Evolutionary conservation across 345 rosid species (phyloP), one percentile per base, ranked within the genome.

Genomic region (Rhodomyrtus tomentosa): DNA sequence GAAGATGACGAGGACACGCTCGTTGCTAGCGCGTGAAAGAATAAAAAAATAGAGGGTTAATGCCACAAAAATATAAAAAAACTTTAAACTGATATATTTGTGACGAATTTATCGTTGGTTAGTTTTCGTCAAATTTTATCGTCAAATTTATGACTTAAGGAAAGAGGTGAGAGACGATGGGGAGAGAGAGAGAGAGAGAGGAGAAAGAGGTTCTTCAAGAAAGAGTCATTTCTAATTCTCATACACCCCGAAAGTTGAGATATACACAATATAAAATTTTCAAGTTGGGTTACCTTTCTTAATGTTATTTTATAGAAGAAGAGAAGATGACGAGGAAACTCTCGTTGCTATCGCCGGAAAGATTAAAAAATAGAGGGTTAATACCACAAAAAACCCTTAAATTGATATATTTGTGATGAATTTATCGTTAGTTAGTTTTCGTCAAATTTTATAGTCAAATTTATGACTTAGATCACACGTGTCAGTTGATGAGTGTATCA

Each of bases 161-260:
- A n/a, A n/a, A 62, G 68, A 51, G 81, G 54, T 13, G 72, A 58
- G 38, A 58, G 68, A 10, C 12, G 58, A 54, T 8, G 58, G 10
- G 4, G 53, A 52, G 58, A 50, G 83, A 80, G 74, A 81, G 83
- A 82, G 88, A 82, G 84, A 53, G 74, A 82, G 84, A 55, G 18
- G 62, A 58, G 36, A 68, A 25, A 36, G 45, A 68, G 13, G 45
- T 18, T 68, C 76, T 10, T 68, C 79, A 68, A 9, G 79, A 68
- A 68, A 36, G 45, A 81, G 82, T n/a, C 55, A 50, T 81, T 18
- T 50, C 52, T 81, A 55, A 48, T 81, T 50, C 52, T 81, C 82
- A 48, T 81, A 81, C 82, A 27, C 29, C 2, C 36, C 82, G 27
- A 81, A 42, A 81, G 82, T 27, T n/a, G 53, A 81, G 40, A 20